Percentiles rank a stretch among this genome's conserved stretches.
phyloP scores from a whole-genome alignment of 1,284 basidiomycete genomes.

The Trichosporon asahii region DNA sequence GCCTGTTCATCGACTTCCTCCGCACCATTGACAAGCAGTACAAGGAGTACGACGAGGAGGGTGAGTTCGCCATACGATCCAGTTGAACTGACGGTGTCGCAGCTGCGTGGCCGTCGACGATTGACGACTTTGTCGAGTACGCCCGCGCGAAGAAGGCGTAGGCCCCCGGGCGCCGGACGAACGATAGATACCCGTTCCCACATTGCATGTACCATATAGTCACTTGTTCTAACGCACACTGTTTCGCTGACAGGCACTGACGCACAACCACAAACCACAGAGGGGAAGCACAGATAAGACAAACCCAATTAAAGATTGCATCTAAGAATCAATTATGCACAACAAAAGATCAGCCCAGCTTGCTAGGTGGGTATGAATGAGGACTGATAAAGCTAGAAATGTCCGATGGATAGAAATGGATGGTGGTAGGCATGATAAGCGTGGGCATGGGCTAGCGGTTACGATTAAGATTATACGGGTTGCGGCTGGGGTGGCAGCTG shows the following conservation, averaged over 20 bases:
- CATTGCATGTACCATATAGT: conserved; percentile 8
- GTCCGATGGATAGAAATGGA: not conserved
- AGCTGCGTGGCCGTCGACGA: conserved; percentile 52
- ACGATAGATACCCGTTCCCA: conserved; percentile 8
- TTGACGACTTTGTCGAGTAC: conserved; percentile 53
- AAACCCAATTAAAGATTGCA: conserved; percentile 3
- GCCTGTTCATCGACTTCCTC: conserved; percentile 65
- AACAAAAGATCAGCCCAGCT: not conserved
- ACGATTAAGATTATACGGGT: not conserved
- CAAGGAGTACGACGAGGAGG: conserved; percentile 77
- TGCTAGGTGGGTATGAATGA: not conserved
- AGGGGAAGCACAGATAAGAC: not conserved
- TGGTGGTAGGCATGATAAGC: not conserved
- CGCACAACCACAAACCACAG: not conserved
- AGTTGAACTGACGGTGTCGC: not conserved
- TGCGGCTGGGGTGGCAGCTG: conserved; percentile 5
- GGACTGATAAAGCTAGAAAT: not conserved
- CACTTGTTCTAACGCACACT: not conserved
- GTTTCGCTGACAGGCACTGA: not conserved
- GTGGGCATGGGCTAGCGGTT: not conserved
- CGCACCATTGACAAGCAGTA: conserved; percentile 76
- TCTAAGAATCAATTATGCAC: not conserved
- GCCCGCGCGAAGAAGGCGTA: conserved; percentile 30
- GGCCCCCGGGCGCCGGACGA: not conserved
- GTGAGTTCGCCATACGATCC: conserved; percentile 53